These are phyloP conservation scores for Ogataea methanolica DNA, from an alignment of 805 yeast genomes.

Conservation along the genomic window DNA sequence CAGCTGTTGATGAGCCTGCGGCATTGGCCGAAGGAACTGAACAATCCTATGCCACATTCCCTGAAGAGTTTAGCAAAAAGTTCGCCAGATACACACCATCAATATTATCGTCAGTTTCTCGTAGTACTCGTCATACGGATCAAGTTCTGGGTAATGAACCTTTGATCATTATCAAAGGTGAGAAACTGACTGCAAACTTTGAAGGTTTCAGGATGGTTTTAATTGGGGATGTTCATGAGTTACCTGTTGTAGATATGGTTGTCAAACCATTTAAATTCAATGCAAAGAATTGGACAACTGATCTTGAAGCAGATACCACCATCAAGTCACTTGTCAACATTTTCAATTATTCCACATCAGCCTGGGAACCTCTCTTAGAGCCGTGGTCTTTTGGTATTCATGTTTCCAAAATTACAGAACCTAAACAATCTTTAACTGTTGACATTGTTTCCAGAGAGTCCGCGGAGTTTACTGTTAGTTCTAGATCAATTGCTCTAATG, in stretches of 20 bases:
- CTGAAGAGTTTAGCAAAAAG: conserved; percentile 60
- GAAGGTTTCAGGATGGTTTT: conserved; percentile 78
- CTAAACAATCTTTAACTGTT: conserved; percentile 47
- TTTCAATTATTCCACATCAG: conserved; percentile 82
- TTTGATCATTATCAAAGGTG: conserved; percentile 55
- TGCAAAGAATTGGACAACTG: conserved; percentile 85
- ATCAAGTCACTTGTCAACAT: conserved; percentile 67
- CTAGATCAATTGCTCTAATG: conserved; percentile 72
- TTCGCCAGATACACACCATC: conserved; percentile 68
- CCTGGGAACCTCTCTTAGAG: conserved; percentile 94
- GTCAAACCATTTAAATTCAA: conserved; percentile 62
- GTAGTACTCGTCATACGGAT: conserved; percentile 17
- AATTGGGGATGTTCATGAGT: conserved; percentile 86
- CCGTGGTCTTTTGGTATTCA: conserved; percentile 79
- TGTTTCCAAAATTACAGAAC: conserved; percentile 45
- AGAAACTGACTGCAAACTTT: conserved; percentile 57
- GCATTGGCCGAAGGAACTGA: conserved; percentile 8
- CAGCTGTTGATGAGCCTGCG: conserved; percentile 3
- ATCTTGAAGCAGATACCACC: conserved; percentile 62
- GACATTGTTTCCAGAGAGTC: conserved; percentile 71
- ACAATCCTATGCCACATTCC: conserved; percentile 35
- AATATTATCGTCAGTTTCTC: conserved; percentile 47
- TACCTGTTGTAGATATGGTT: conserved; percentile 79
- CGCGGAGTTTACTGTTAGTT: conserved; percentile 77
- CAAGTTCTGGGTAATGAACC: conserved; percentile 18